These are phyloP conservation scores for Hirsutella rhossiliensis DNA, from an alignment of 2,329 filamentous ascomycete species.

Conservation along the genomic window DNA sequence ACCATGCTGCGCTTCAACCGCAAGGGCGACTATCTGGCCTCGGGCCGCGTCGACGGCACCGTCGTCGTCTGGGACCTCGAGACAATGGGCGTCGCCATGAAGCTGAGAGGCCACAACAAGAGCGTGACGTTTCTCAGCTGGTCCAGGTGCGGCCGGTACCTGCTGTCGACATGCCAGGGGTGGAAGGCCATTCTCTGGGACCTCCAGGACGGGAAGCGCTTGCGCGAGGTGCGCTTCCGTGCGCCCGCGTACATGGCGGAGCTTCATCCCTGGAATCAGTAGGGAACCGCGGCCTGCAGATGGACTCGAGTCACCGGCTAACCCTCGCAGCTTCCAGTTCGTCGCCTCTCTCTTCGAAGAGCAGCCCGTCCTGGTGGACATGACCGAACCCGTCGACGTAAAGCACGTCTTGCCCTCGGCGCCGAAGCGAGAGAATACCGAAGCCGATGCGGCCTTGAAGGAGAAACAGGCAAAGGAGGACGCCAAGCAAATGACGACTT, in stretches of 20 bases:
- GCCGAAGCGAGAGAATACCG: slow-evolving; percentile 60
- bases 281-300: slow-evolving; percentile 5
- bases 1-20: slow-evolving; percentile 77
- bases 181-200: slow-evolving; percentile 98
- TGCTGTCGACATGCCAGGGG: slow-evolving; percentile 86
- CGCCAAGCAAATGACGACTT: slow-evolving; percentile 88
- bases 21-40: slow-evolving; percentile 87
- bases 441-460: slow-evolving; percentile 55
- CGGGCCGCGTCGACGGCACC: slow-evolving; percentile 85
- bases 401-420: slow-evolving; percentile 73
- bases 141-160: slow-evolving; percentile 82
- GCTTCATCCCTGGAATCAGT: slow-evolving; percentile 85
- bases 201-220: slow-evolving; percentile 53
- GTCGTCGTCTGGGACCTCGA: slow-evolving; percentile 96
- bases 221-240: slow-evolving; percentile 81
- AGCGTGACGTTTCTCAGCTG: slow-evolving; percentile 93
- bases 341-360: slow-evolving; percentile 91
- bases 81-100: slow-evolving; percentile 91
- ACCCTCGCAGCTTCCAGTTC: slow-evolving; percentile 57
- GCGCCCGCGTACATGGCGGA: slow-evolving; percentile 94
- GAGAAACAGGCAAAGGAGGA: slow-evolving; percentile 88
- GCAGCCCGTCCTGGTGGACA: slow-evolving; percentile 77
- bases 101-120: slow-evolving; percentile 83
- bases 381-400: slow-evolving; percentile 54
- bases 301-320: slow-evolving; percentile 4